A percentile compares a stretch with the other conserved stretches of the same genome.
Conservation (phyloP, 176 grass and related monocot species). For the Phoenix roebelenii region DNA sequence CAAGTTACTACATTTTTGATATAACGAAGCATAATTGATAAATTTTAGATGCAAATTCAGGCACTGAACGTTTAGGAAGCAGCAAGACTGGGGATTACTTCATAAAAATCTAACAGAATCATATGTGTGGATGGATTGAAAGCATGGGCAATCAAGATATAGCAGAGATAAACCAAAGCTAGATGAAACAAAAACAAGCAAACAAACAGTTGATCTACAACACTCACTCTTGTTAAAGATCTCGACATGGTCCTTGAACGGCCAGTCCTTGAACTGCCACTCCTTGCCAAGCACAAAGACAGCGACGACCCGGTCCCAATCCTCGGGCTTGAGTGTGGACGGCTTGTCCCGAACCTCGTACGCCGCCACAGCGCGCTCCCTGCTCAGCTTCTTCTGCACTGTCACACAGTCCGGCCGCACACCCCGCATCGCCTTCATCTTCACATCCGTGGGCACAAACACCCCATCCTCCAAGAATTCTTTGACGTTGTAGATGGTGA, state of each 20-base stretch:
- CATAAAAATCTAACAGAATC: too few relatives aligned
- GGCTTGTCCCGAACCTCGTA: constrained; percentile 95
- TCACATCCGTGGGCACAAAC: constrained; percentile 79
- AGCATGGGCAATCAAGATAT: too few relatives aligned
- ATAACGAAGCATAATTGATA: too few relatives aligned
- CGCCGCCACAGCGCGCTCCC: constrained; percentile 31
- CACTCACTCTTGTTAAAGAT: constrained; percentile 86
- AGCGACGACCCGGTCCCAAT: constrained; percentile 71
- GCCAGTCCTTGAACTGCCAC: constrained; percentile 99
- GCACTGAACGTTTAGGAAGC: too few relatives aligned
- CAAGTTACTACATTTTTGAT: too few relatives aligned
- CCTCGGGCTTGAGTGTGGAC: constrained; percentile 51
- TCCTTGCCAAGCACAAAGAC: constrained; percentile 96
- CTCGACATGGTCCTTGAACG: constrained; percentile 91
- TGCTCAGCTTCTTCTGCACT: constrained; percentile 85
- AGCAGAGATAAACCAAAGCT: too few relatives aligned
- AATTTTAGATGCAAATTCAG: too few relatives aligned
- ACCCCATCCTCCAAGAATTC: constrained; percentile 87
- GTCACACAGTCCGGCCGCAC: constrained; percentile 71
- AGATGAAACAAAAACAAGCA: too few relatives aligned
- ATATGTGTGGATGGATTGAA: too few relatives aligned
- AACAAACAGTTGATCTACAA: too few relatives aligned
- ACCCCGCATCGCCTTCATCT: constrained; percentile 66
- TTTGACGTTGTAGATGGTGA: constrained; percentile 89
- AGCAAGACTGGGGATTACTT: too few relatives aligned